Base-by-base conservation (phyloP, 2,329 filamentous ascomycete genomes). In the Curvularia eragrostidis region DNA sequence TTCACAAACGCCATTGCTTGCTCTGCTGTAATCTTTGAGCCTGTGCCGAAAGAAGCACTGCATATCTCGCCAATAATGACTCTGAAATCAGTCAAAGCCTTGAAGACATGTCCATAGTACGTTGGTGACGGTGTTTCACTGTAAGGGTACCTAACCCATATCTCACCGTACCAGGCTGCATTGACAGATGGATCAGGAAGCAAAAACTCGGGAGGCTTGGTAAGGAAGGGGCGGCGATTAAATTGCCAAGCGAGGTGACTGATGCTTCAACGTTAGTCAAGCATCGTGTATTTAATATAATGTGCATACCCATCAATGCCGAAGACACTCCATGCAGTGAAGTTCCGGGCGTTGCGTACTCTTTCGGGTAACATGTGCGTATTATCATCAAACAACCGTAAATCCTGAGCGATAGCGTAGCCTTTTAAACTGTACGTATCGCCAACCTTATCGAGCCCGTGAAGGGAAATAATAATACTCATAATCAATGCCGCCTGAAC, bases 161-260 rank as follows among this genome's bases (percentile, higher is more conserved):
- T 48, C 21, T 69, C 62, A 9, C 58, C 49, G 36, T 69, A 68
- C 66, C 66, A 69, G 15, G 56, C 36, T 21, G 55, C 13, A 10
- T 54, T 39, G 5, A 18, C 41, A 9, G 55, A 30, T 26, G 47
- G 54, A 23, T 68, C 60, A 21, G 66, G 65, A 30, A 64, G 59
- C 18, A 32, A 10, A 36, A 21, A n/a, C 15, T 15, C 41, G 5
- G 56, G 61, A 23, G 24, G 44, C 15, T 48, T 44, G n/a, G 32
- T 43, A 43, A 56, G 43, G 34, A 48, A 43, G 19, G 58, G 63
- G 23, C 56, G 61, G 8, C 56, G 41, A 26, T 62, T 55, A 15
- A 26, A 43, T 15, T 26, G 21, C 41, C 41, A 43, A n/a, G 23
- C 23, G 5, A 43, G 12, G 9, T 44, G 23, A 24, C 41, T 44